phyloP scores from a whole-genome alignment of 345 rosid species.

The Citrus trifoliata region DNA sequence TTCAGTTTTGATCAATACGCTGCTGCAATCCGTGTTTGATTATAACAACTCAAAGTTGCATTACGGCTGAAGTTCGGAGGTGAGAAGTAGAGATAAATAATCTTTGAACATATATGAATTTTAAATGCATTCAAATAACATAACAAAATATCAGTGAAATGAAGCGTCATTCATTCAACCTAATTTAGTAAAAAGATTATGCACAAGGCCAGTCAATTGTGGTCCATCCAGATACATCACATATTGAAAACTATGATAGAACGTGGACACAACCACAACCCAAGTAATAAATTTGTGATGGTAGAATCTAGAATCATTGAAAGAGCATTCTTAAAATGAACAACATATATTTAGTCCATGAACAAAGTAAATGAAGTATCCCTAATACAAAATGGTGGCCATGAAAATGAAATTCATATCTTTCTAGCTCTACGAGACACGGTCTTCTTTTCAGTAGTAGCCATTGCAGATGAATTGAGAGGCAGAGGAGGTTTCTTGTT shows the following conservation, averaged over 20 bases:
- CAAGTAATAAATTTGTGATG: neutral
- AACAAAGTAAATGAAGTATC: neutral
- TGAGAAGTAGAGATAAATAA: too few species aligned
- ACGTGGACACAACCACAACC: neutral
- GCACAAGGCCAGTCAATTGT: neutral
- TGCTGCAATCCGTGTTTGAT: too few species aligned
- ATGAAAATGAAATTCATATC: constrained; percentile 17
- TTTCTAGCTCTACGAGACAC: constrained; percentile 25
- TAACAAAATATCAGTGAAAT: neutral
- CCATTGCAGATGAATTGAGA: constrained; percentile 14
- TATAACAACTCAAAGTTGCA: too few species aligned
- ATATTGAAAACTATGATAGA: too few species aligned
- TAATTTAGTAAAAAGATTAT: neutral
- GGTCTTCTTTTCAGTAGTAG: constrained; percentile 27
- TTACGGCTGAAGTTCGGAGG: too few species aligned
- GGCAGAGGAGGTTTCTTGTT: constrained; percentile 66
- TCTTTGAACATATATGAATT: neutral
- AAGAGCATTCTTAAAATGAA: neutral
- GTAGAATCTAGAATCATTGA: neutral
- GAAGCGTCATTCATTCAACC: neutral
- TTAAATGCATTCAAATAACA: neutral
- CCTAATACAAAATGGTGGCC: neutral
- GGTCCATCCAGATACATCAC: neutral
- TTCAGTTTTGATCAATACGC: too few species aligned
- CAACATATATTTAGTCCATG: neutral